A percentile compares a stretch with the other conserved stretches of the same genome.
These are phyloP conservation scores for Forsythia viridissima DNA, from an alignment of 257 asterid genomes.

Conservation along the genomic window DNA sequence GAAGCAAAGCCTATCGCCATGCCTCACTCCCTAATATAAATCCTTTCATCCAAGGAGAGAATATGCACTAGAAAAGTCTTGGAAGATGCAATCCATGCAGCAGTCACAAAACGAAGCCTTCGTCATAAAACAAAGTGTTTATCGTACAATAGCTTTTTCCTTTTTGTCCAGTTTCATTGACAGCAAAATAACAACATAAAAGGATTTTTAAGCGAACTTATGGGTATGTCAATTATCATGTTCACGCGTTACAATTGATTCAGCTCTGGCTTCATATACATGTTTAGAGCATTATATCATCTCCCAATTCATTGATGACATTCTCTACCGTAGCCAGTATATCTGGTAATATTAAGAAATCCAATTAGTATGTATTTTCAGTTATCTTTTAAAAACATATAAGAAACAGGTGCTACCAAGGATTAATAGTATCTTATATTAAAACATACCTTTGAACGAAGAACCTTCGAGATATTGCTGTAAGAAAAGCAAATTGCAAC, in stretches of 20 bases:
- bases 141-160: background rate
- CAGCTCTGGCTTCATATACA: constrained; percentile 9
- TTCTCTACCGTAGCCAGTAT: constrained; percentile 66
- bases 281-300: constrained; percentile 35
- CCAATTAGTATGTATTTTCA: constrained; percentile 4
- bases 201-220: background rate
- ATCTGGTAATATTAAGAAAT: constrained; percentile 48
- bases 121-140: background rate
- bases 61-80: background rate
- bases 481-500: constrained; percentile 26
- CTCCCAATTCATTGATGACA: constrained; percentile 64
- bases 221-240: background rate
- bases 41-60: background rate
- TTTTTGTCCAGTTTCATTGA: background rate
- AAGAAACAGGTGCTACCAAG: constrained; percentile 7
- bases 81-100: background rate
- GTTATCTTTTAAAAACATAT: background rate
- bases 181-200: background rate
- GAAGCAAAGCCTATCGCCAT: background rate
- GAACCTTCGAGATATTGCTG: constrained; percentile 76
- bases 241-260: constrained; percentile 6
- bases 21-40: background rate
- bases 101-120: background rate
- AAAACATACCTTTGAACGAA: constrained; percentile 62
- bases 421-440: background rate